phyloP scores from a whole-genome alignment of 1,284 basidiomycete genomes.

The Tremellales sp. region DNA sequence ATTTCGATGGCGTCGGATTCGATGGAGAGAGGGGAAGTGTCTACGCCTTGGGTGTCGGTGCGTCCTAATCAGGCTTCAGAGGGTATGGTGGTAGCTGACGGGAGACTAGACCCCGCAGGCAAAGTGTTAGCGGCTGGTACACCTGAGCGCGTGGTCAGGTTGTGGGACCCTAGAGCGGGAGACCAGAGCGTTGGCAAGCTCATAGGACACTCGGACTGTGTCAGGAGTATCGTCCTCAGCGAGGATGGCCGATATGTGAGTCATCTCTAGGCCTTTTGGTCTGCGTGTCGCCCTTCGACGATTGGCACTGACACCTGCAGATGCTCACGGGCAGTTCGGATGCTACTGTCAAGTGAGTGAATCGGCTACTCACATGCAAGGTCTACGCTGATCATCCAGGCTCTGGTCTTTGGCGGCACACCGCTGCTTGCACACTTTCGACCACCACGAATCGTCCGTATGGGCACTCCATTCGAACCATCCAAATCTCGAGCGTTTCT shows the following conservation, averaged over 20 bases:
- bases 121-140: constrained; percentile 80
- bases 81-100: constrained; percentile 1
- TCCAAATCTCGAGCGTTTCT: constrained; percentile 85
- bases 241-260: constrained; percentile 84
- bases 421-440: constrained; percentile 91
- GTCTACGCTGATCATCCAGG: constrained; percentile 61
- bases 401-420: constrained; percentile 90
- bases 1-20: constrained; percentile 34
- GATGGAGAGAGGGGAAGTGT: constrained; percentile 63
- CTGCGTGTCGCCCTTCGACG: too few species aligned
- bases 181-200: constrained; percentile 62
- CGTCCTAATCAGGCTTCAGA: too few species aligned
- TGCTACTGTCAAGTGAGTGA: constrained; percentile 55
- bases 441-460: constrained; percentile 89
- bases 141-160: constrained; percentile 79
- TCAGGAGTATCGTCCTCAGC: constrained; percentile 79
- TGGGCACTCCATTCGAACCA: constrained; percentile 89
- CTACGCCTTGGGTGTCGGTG: constrained; percentile 65
- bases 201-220: constrained; percentile 95
- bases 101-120: constrained; percentile 64
- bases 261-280: constrained; percentile 18
- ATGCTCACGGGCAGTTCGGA: constrained; percentile 86
- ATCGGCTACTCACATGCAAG: constrained; percentile 26
- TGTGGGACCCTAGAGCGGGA: constrained; percentile 84
- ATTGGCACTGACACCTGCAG: constrained; percentile 47